Base-by-base conservation (phyloP, 2,329 filamentous ascomycete species). In the Colletotrichum acutatum region DNA sequence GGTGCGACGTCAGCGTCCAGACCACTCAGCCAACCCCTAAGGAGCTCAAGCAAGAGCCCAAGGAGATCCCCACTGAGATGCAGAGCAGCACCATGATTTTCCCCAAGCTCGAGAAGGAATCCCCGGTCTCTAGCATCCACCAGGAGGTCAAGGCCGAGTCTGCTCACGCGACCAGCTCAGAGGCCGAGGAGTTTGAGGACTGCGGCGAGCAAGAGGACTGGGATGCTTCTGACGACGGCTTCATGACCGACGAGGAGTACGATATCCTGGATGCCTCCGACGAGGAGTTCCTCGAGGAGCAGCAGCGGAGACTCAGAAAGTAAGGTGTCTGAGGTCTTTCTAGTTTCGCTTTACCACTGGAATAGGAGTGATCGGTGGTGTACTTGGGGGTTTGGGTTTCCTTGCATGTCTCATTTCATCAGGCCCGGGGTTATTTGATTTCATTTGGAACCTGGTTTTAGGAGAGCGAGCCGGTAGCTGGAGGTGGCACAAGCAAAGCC, bases 231-330 rank as follows among this genome's bases (percentile, higher is more conserved):
- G 90, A 91, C 14, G 91, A 93, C 73, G 94, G 92, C 14, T 98
- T 98, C 87, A 85, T 97, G 87, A 98, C 97, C 0, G 97, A 99
- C 76, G 97, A 98, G 82, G 97, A 99, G 84, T 99, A 98, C 82
- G 97, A 99, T 79, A 95, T 98, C 76, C 90, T 98, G 58, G 95
- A 98, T 84, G 96, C 95, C 56, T 97, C 94, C 72, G 96, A 98
- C 77, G 94, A 97, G 82, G 96, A 98, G 81, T 93, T 89, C 76
- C 82, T 90, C 64, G 87, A 88, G 74, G 90, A 90, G 78, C 86
- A 88, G 79, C 83, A 86, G 77, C 84, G 83, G 78, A 83, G 81
- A 78, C 74, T 79, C 69, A 80, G 78, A 74, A 84, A 86, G 79
- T 86, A 79, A 78, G 75, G 58, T n/a, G 14, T 7, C 3, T 12